Percentiles rank a stretch among this genome's conserved stretches.
These are phyloP conservation scores for Mycosphaerelloides madeirae DNA, from an alignment of 2,329 filamentous ascomycete genomes.

Conservation along the genomic window DNA sequence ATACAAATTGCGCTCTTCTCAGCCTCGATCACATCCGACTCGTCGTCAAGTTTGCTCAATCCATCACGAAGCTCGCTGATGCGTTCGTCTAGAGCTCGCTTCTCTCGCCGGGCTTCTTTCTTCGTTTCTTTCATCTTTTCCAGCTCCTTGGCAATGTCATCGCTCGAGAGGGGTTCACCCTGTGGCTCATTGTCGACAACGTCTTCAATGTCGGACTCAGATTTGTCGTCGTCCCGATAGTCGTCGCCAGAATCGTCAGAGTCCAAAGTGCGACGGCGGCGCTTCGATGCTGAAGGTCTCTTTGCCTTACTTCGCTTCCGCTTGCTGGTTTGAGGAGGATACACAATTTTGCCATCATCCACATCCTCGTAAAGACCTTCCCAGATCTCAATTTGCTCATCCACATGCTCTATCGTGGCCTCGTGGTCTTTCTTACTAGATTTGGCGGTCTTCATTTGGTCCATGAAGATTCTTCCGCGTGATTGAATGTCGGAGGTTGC, in stretches of 20 bases:
- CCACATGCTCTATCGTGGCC: slow-evolving; percentile 33
- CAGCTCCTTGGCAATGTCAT: slow-evolving; percentile 41
- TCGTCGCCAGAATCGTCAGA: slow-evolving; percentile 27
- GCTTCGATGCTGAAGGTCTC: slow-evolving; percentile 4
- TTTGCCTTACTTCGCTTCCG: slow-evolving; percentile 31
- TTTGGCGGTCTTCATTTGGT: slow-evolving; percentile 27
- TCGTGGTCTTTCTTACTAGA: slow-evolving; percentile 35
- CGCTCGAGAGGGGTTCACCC: slow-evolving; percentile 36
- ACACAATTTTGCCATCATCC: slow-evolving; percentile 41
- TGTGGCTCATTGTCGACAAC: neutral
- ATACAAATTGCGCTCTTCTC: slow-evolving; percentile 46
- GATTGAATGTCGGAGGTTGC: slow-evolving; percentile 25
- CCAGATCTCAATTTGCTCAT: slow-evolving; percentile 45
- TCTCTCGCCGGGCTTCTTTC: slow-evolving; percentile 32
- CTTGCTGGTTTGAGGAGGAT: slow-evolving; percentile 30
- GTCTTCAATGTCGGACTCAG: neutral
- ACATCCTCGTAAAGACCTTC: slow-evolving; percentile 37
- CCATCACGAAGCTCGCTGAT: slow-evolving; percentile 31
- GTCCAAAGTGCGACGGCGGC: slow-evolving; percentile 17
- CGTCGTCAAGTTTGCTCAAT: slow-evolving; percentile 28
- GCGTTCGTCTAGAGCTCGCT: slow-evolving; percentile 25
- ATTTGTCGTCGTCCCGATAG: slow-evolving; percentile 6
- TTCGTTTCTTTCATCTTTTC: slow-evolving; percentile 41
- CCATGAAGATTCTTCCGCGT: slow-evolving; percentile 17
- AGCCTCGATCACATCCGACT: slow-evolving; percentile 31